Evolutionary conservation across 2,329 filamentous ascomycete genomes (phyloP).

Genomic region (Microdochium nivale): DNA sequence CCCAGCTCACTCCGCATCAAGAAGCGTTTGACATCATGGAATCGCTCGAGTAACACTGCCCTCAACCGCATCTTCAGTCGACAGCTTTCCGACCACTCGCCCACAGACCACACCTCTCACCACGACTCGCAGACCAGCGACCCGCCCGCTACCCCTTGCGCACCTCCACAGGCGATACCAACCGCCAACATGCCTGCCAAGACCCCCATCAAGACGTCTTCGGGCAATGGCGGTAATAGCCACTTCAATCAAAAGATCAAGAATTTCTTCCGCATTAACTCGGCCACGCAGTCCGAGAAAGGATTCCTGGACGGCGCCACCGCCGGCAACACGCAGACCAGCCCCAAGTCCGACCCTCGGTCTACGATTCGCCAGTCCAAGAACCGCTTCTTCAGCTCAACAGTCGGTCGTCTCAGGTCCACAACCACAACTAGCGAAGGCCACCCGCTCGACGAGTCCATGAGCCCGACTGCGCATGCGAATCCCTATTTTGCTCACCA

Average conservation of each 20-base stretch:
- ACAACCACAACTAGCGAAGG: constrained; percentile 90
- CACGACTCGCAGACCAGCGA: constrained; percentile 11
- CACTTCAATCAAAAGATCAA: constrained; percentile 62
- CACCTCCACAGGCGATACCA: constrained; percentile 2
- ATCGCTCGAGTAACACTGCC: constrained; percentile 10
- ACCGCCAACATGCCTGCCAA: constrained; percentile 41
- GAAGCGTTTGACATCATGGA: constrained; percentile 24
- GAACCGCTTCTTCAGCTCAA: constrained; percentile 67
- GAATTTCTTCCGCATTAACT: constrained; percentile 64
- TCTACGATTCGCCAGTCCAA: constrained; percentile 59
- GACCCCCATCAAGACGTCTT: constrained; percentile 27
- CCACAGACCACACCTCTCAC: constrained; percentile 1
- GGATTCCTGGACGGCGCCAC: constrained; percentile 17
- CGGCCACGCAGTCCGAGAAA: constrained; percentile 27
- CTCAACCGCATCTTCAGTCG: not conserved
- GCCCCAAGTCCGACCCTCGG: constrained; percentile 57
- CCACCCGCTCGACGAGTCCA: constrained; percentile 76
- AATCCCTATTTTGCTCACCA: constrained; percentile 98
- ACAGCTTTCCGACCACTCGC: not conserved
- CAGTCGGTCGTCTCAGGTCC: constrained; percentile 75
- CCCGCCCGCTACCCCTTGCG: constrained; percentile 5
- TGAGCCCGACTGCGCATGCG: constrained; percentile 87
- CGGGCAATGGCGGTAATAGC: constrained; percentile 35
- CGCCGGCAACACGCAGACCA: constrained; percentile 32
- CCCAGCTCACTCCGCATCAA: constrained; percentile 12